Percentiles rank a stretch among this genome's conserved stretches.
phyloP scores from a whole-genome alignment of 352 stramenopile genomes.

The Phytopythium boreale region DNA sequence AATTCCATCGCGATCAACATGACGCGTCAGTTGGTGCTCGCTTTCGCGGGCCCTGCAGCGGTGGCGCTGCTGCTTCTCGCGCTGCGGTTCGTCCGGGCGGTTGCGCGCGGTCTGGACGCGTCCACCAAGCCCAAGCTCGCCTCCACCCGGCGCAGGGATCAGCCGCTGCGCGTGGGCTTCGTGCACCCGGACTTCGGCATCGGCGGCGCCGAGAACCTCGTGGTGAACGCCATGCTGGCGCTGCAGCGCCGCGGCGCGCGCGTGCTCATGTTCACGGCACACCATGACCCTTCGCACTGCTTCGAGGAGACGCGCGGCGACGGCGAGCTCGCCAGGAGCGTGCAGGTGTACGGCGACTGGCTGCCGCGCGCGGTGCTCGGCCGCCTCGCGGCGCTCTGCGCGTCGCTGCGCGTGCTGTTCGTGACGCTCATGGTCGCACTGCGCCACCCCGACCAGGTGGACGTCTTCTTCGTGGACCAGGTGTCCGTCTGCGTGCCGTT shows the following conservation, averaged over 20 bases:
- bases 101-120: slow-evolving; percentile 15
- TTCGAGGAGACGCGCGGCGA: slow-evolving; percentile 92
- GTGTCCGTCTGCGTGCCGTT: slow-evolving; percentile 80
- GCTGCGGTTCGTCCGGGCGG: background rate
- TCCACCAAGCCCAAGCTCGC: background rate
- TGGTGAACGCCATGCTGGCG: slow-evolving; percentile 90
- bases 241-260: slow-evolving; percentile 78
- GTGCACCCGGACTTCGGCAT: slow-evolving; percentile 98
- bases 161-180: slow-evolving; percentile 87
- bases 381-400: slow-evolving; percentile 91
- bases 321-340: slow-evolving; percentile 63
- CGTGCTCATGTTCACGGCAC: slow-evolving; percentile 95
- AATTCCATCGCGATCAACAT: background rate
- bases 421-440: slow-evolving; percentile 71
- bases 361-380: slow-evolving; percentile 90
- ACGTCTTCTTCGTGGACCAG: slow-evolving; percentile 82
- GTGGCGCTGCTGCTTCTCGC: background rate
- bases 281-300: slow-evolving; percentile 94
- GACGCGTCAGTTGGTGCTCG: background rate
- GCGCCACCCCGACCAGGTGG: slow-evolving; percentile 40
- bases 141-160: background rate
- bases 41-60: background rate
- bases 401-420: slow-evolving; percentile 92
- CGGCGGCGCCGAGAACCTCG: slow-evolving; percentile 93
- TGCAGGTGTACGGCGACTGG: slow-evolving; percentile 93